Evolutionary conservation across 1,284 basidiomycete genomes (phyloP).

Genomic region (Exobasidium rhododendri): DNA sequence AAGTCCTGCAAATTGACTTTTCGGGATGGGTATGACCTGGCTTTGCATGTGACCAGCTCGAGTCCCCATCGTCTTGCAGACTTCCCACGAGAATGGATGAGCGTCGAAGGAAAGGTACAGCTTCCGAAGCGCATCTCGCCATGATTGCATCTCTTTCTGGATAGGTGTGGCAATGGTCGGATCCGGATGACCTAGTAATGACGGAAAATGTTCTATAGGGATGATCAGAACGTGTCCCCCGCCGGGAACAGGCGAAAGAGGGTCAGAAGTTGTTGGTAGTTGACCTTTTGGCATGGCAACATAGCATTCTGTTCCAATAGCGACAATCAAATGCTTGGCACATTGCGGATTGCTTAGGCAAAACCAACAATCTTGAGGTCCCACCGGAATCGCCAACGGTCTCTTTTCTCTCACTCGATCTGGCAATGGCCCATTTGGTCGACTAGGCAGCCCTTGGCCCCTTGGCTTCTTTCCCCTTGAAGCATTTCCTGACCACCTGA

Average conservation of each 20-base stretch:
- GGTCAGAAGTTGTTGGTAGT: constrained; percentile 22
- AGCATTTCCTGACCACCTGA: constrained; percentile 2
- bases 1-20: background rate
- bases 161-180: constrained; percentile 15
- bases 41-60: constrained; percentile 45
- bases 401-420: background rate
- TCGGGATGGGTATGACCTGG: constrained; percentile 35
- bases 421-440: constrained; percentile 1
- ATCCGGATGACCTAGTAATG: constrained; percentile 14
- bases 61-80: constrained; percentile 28
- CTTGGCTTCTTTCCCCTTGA: background rate
- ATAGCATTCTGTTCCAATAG: constrained; percentile 41
- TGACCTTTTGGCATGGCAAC: constrained; percentile 47
- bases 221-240: constrained; percentile 47
- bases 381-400: constrained; percentile 31
- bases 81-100: constrained; percentile 25
- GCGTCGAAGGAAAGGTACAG: constrained; percentile 23
- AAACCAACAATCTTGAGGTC: constrained; percentile 52
- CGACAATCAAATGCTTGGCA: constrained; percentile 44
- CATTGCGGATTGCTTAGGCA: constrained; percentile 47
- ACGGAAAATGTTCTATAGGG: constrained; percentile 34
- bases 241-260: constrained; percentile 26
- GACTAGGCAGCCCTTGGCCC: background rate
- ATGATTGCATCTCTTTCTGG: constrained; percentile 25
- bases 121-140: constrained; percentile 16